A percentile compares a stretch with the other conserved stretches of the same genome.
Conservation (phyloP, 352 stramenopile genomes). For the Phytophthora agathidicida region DNA sequence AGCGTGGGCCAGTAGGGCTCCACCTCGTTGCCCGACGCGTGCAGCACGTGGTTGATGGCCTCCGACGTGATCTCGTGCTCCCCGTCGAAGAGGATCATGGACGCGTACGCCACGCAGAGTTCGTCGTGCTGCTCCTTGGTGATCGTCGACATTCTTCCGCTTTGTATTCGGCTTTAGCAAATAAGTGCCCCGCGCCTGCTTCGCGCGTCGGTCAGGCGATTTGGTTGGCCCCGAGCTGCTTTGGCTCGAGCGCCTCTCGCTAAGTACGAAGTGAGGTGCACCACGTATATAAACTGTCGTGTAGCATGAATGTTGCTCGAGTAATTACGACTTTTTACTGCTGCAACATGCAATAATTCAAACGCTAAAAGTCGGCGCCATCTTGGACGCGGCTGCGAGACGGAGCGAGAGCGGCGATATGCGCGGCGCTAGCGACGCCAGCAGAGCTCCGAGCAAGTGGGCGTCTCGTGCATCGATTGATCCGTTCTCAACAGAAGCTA, state of each 20-base stretch:
- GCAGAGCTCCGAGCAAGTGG: constrained; percentile 30
- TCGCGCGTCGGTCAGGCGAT: constrained; percentile 10
- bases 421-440: constrained; percentile 17
- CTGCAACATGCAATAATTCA: constrained; percentile 13
- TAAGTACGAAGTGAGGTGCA: constrained; percentile 25
- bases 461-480: constrained; percentile 25
- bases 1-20: constrained; percentile 86
- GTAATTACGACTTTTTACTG: constrained; percentile 35
- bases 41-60: constrained; percentile 63
- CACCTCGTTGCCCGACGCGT: constrained; percentile 84
- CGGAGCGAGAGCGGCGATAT: constrained; percentile 7
- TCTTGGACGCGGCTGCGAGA: background rate
- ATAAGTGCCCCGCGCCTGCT: constrained; percentile 32
- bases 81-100: constrained; percentile 85
- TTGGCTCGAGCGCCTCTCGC: no score
- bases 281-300: background rate
- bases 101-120: constrained; percentile 84
- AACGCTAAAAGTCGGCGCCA: constrained; percentile 26
- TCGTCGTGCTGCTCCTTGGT: constrained; percentile 89
- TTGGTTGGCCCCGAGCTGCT: constrained; percentile 44
- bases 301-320: constrained; percentile 4
- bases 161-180: constrained; percentile 51
- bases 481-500: constrained; percentile 21
- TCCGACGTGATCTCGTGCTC: constrained; percentile 86
- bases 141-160: constrained; percentile 75